These are phyloP conservation scores for Arthromyces matolae DNA, from an alignment of 768 basidiomycete species.

Conservation along the genomic window DNA sequence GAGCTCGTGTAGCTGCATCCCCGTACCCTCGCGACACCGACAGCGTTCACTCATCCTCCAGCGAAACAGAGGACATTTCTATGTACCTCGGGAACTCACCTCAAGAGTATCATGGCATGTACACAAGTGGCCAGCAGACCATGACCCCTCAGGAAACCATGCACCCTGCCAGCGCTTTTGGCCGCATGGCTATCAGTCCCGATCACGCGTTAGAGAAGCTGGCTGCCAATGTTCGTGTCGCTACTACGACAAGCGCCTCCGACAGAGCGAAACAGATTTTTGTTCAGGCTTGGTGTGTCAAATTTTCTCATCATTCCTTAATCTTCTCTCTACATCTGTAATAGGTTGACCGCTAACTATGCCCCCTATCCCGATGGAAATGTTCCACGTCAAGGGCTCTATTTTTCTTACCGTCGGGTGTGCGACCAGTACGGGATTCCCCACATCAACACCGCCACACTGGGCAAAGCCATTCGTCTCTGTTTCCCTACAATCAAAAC, in stretches of 20 bases:
- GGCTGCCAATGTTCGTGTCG: slow-evolving; percentile 81
- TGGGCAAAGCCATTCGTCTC: slow-evolving; percentile 90
- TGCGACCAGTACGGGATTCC: slow-evolving; percentile 92
- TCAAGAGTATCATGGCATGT: slow-evolving; percentile 69
- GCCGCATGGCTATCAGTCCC: slow-evolving; percentile 68
- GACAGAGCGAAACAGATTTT: slow-evolving; percentile 92
- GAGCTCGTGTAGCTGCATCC: slow-evolving; percentile 76
- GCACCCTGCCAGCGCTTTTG: slow-evolving; percentile 71
- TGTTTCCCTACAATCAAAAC: slow-evolving; percentile 97
- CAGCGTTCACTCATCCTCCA: slow-evolving; percentile 83
- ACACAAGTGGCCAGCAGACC: slow-evolving; percentile 42
- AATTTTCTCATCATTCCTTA: slow-evolving; percentile 2
- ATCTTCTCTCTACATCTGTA: slow-evolving; percentile 3
- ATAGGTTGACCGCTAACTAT: slow-evolving; percentile 84
- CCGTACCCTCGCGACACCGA: slow-evolving; percentile 85
- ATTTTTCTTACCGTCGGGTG: slow-evolving; percentile 87
- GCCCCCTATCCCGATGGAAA: slow-evolving; percentile 90
- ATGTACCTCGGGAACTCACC: slow-evolving; percentile 61
- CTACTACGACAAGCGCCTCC: slow-evolving; percentile 87
- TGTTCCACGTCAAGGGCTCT: slow-evolving; percentile 90
- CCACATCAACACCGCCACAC: slow-evolving; percentile 92
- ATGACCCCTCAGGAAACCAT: slow-evolving; percentile 53
- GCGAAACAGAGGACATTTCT: slow-evolving; percentile 84
- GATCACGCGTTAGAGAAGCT: slow-evolving; percentile 84
- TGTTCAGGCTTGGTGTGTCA: slow-evolving; percentile 82